Percentiles rank a stretch among this genome's conserved stretches.
phyloP scores from a whole-genome alignment of 768 basidiomycete species.

The Tricholoma saponaceum region DNA sequence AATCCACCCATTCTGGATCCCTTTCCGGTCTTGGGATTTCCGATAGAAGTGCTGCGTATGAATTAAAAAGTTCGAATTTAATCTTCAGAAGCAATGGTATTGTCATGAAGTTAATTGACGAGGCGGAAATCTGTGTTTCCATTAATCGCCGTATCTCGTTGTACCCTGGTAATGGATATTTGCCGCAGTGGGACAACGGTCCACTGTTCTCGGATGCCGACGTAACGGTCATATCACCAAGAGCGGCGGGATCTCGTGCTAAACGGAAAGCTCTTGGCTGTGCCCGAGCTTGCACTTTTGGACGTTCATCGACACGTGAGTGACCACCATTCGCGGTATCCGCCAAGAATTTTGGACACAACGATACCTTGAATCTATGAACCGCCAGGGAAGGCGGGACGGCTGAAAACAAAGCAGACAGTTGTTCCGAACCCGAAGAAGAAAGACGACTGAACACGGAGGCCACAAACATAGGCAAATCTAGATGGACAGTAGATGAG shows the following conservation, averaged over 20 bases:
- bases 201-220: not conserved
- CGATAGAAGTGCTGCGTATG: slow-evolving; percentile 33
- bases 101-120: slow-evolving; percentile 6
- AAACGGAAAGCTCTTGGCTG: slow-evolving; percentile 20
- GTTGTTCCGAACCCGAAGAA: slow-evolving; percentile 18
- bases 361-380: slow-evolving; percentile 37
- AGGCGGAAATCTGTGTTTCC: slow-evolving; percentile 6
- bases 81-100: slow-evolving; percentile 16
- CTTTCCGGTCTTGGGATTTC: slow-evolving; percentile 19
- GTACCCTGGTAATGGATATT: slow-evolving; percentile 12
- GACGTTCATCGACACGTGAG: slow-evolving; percentile 3
- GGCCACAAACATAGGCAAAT: slow-evolving; percentile 33
- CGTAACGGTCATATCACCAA: slow-evolving; percentile 2
- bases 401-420: slow-evolving; percentile 32
- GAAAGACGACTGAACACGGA: slow-evolving; percentile 32
- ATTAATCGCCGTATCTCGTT: slow-evolving; percentile 16
- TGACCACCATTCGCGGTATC: slow-evolving; percentile 3
- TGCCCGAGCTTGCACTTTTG: slow-evolving; percentile 19
- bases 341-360: slow-evolving; percentile 33
- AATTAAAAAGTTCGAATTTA: slow-evolving; percentile 36
- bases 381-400: slow-evolving; percentile 30
- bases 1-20: slow-evolving; percentile 31
- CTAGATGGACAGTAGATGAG: slow-evolving; percentile 28
- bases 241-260: slow-evolving; percentile 3
- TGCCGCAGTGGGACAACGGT: slow-evolving; percentile 9